A percentile compares a stretch with the other conserved stretches of the same genome.
These are phyloP conservation scores for Petrea volubilis DNA, from an alignment of 257 asterid species.

Conservation along the genomic window DNA sequence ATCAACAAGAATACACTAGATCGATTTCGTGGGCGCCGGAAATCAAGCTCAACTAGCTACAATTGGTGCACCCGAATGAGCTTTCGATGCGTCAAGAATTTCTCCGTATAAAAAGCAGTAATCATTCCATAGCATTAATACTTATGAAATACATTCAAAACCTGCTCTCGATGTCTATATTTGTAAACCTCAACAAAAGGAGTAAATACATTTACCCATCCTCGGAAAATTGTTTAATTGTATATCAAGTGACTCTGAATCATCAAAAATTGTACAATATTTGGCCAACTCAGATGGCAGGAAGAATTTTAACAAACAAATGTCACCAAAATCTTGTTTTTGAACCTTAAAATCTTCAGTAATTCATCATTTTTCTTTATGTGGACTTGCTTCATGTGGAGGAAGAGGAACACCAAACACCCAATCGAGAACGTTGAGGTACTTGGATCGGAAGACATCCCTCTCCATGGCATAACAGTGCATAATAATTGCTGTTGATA, in stretches of 20 bases:
- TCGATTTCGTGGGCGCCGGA: no score
- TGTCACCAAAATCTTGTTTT: background rate
- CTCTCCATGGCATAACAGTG: constrained; percentile 97
- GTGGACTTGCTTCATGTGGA: constrained; percentile 72
- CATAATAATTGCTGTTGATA: constrained; percentile 91
- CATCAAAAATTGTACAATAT: background rate
- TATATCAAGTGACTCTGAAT: background rate
- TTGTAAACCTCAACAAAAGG: background rate
- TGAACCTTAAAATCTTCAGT: constrained; percentile 5
- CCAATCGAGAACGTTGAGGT: constrained; percentile 95
- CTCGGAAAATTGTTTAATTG: background rate
- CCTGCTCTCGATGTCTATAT: no score
- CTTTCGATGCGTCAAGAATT: no score
- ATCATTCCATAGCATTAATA: no score
- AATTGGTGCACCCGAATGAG: no score
- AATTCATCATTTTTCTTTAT: constrained; percentile 36
- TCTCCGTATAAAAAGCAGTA: no score
- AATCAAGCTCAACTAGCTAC: no score
- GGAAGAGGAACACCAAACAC: constrained; percentile 97
- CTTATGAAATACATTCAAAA: background rate
- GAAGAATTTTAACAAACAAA: background rate
- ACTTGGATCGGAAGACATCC: constrained; percentile 92
- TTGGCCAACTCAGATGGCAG: background rate
- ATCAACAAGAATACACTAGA: no score
- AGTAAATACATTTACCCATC: background rate